These are phyloP conservation scores for Colletotrichum endophyticum DNA, from an alignment of 2,329 filamentous ascomycete genomes.

Conservation along the genomic window DNA sequence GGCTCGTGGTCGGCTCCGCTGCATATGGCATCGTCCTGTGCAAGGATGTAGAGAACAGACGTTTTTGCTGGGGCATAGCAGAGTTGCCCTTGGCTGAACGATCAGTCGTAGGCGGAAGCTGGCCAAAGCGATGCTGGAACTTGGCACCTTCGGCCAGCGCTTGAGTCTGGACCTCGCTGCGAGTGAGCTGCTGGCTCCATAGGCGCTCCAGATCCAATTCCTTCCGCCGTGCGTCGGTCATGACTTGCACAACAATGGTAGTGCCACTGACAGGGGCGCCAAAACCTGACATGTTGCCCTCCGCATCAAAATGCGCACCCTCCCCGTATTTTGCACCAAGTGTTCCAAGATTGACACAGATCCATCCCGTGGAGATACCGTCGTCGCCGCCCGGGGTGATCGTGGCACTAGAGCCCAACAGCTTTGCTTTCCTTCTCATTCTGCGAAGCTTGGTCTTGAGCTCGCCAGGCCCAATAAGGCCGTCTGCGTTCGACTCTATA, in stretches of 20 bases:
- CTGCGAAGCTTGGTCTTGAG: conserved; percentile 85
- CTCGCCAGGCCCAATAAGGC: conserved; percentile 87
- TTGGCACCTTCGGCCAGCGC: conserved; percentile 25
- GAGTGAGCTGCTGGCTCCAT: conserved; percentile 49
- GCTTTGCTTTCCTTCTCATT: conserved; percentile 79
- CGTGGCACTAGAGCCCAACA: conserved; percentile 75
- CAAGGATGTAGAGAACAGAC: conserved; percentile 37
- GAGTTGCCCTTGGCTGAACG: not conserved
- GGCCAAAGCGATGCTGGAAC: conserved; percentile 23
- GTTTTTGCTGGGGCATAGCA: conserved; percentile 31
- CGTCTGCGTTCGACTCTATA: conserved; percentile 81
- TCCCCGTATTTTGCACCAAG: conserved; percentile 62
- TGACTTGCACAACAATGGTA: conserved; percentile 62
- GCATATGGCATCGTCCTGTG: conserved; percentile 24
- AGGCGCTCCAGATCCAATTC: conserved; percentile 60
- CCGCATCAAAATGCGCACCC: conserved; percentile 47
- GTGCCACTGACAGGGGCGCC: conserved; percentile 57
- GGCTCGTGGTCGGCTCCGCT: not conserved
- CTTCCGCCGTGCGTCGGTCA: conserved; percentile 57
- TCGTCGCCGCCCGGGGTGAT: conserved; percentile 73
- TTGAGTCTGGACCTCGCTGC: conserved; percentile 25
- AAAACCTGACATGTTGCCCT: conserved; percentile 77
- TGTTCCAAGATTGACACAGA: conserved; percentile 87
- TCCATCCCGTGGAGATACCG: conserved; percentile 91
- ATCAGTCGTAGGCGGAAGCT: conserved; percentile 5